A percentile compares a stretch with the other conserved stretches of the same genome.
These are phyloP conservation scores for Fusarium gaditjirri DNA, from an alignment of 2,329 filamentous ascomycete species.

Conservation along the genomic window DNA sequence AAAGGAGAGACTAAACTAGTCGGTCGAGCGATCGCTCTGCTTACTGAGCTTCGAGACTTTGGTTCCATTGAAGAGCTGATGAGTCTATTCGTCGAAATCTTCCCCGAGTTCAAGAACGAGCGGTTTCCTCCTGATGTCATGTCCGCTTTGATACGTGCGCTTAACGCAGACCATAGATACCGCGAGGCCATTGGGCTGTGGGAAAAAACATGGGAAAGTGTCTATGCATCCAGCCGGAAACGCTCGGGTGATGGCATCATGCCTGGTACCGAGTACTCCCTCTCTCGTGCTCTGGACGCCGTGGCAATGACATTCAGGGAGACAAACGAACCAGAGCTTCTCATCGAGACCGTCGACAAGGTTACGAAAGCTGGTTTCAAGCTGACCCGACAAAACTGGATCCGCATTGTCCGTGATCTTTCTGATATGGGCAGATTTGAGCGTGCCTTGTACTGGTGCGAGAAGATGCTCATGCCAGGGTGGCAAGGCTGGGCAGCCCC, in stretches of 20 bases:
- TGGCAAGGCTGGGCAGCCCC: conserved; percentile 77
- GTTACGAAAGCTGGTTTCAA: conserved; percentile 75
- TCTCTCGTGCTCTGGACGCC: conserved; percentile 60
- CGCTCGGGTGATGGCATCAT: conserved; percentile 49
- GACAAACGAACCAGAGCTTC: conserved; percentile 55
- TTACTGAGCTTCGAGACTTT: conserved; percentile 55
- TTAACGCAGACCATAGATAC: conserved; percentile 67
- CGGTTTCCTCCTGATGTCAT: conserved; percentile 66
- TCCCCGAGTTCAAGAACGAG: conserved; percentile 49
- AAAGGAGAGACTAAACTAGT: conserved; percentile 44
- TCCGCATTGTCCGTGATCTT: conserved; percentile 77
- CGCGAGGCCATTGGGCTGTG: conserved; percentile 73
- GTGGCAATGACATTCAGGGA: conserved; percentile 59
- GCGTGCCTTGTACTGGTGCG: conserved; percentile 79
- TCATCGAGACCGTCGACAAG: conserved; percentile 63
- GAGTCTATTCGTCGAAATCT: conserved; percentile 60
- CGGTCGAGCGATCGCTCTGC: conserved; percentile 49
- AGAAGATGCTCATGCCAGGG: conserved; percentile 78
- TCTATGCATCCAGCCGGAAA: conserved; percentile 51
- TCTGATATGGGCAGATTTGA: conserved; percentile 67
- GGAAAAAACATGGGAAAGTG: conserved; percentile 67
- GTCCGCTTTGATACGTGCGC: conserved; percentile 74
- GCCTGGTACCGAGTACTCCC: conserved; percentile 62
- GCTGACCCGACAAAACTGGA: conserved; percentile 83
- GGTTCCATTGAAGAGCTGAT: conserved; percentile 68